Percentiles rank a stretch among this genome's conserved stretches.
Evolutionary conservation across 768 basidiomycete genomes (phyloP).

Genomic region (Mycena venus): DNA sequence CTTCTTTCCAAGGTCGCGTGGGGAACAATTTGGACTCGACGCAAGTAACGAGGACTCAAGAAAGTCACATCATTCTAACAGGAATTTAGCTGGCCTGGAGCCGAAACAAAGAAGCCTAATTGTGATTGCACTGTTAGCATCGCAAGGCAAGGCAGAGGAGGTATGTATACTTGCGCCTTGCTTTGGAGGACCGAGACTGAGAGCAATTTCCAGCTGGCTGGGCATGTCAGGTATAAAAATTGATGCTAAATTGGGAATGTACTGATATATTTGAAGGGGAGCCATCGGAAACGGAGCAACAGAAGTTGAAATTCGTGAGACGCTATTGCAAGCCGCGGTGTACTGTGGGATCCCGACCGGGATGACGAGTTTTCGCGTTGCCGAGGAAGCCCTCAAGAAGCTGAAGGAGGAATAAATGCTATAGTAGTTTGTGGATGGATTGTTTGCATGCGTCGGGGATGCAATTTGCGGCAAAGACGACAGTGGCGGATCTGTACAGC

Average conservation of each 20-base stretch:
- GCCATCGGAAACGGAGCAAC: conserved; percentile 60
- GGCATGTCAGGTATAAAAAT: conserved; percentile 49
- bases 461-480: background rate
- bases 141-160: conserved; percentile 59
- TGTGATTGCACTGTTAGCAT: conserved; percentile 56
- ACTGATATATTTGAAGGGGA: conserved; percentile 43
- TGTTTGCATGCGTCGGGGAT: background rate
- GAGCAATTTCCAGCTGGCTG: conserved; percentile 45
- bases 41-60: background rate
- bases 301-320: conserved; percentile 59
- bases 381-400: conserved; percentile 53
- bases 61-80: background rate
- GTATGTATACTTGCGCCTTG: conserved; percentile 34
- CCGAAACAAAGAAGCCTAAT: conserved; percentile 62
- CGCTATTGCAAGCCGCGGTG: conserved; percentile 55
- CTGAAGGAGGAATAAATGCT: conserved; percentile 44
- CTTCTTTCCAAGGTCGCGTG: conserved; percentile 52
- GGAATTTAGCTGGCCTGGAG: conserved; percentile 50
- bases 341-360: conserved; percentile 60
- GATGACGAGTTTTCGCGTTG: conserved; percentile 57
- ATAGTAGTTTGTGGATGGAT: background rate
- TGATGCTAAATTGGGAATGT: background rate
- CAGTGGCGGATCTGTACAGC: no score
- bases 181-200: background rate
- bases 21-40: conserved; percentile 63